Evolutionary conservation across 148 eudicot genomes (phyloP).

Genomic region (Diospyros kaki): DNA sequence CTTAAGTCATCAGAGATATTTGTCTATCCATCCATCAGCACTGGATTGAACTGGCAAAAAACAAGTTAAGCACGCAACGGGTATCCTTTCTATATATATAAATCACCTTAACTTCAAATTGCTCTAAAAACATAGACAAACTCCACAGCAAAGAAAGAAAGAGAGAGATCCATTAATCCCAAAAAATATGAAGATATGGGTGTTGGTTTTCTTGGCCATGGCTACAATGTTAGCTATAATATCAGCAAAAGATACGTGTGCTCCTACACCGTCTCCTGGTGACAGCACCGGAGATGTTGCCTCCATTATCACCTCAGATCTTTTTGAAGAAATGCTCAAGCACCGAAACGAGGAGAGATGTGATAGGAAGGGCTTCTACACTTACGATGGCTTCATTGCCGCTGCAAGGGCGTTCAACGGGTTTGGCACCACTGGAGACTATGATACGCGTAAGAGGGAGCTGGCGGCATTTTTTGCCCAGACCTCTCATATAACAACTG

Average conservation of each 20-base stretch:
- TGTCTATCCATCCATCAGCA: no score
- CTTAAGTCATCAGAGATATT: no score
- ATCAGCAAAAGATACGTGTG: not conserved
- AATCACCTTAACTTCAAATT: no score
- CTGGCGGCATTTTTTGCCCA: not conserved
- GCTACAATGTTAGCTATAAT: not conserved
- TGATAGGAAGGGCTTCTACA: constrained; percentile 38
- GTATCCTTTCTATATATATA: no score
- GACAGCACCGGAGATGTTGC: constrained; percentile 16
- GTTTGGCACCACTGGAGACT: constrained; percentile 42
- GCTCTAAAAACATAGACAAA: no score
- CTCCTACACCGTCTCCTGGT: not conserved
- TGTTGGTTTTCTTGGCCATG: not conserved
- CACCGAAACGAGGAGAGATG: constrained; percentile 37
- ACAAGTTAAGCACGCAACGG: no score
- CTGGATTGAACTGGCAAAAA: no score
- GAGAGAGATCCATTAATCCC: not conserved
- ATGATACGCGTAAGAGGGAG: constrained; percentile 21
- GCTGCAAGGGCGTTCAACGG: constrained; percentile 40
- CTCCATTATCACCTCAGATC: constrained; percentile 17
- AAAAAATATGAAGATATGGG: not conserved
- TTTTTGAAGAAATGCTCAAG: constrained; percentile 41
- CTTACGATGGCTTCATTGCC: constrained; percentile 41
- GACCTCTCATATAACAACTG: not conserved
- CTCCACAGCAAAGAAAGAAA: not conserved